Conservation (phyloP, 2,329 filamentous ascomycete genomes). For the Penicillium sp. region DNA sequence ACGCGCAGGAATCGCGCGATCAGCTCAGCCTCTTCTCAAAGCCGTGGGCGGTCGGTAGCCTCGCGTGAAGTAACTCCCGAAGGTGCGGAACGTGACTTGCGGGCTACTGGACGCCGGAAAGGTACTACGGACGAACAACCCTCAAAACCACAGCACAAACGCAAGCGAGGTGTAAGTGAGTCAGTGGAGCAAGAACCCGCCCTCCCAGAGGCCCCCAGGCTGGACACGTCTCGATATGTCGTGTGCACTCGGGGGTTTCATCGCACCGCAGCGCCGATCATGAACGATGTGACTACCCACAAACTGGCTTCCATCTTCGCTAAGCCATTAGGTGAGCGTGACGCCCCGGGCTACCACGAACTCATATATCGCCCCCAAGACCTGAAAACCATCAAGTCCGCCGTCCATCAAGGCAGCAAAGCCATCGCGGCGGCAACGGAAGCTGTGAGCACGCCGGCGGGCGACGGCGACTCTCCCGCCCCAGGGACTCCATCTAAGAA, state of each 20-base stretch:
- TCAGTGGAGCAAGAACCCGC: conserved; percentile 29
- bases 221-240: conserved; percentile 37
- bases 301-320: conserved; percentile 78
- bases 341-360: conserved; percentile 72
- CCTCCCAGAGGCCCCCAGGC: conserved; percentile 27
- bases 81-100: conserved; percentile 29
- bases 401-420: conserved; percentile 55
- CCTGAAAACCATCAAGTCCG: conserved; percentile 71
- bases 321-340: conserved; percentile 68
- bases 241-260: conserved; percentile 51
- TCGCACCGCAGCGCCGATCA: conserved; percentile 67
- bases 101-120: conserved; percentile 30
- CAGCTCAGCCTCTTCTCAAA: conserved; percentile 38
- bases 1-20: conserved; percentile 31
- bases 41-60: conserved; percentile 36
- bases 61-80: conserved; percentile 34
- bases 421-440: conserved; percentile 46
- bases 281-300: conserved; percentile 74
- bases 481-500: conserved; percentile 40
- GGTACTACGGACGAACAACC: conserved; percentile 28
- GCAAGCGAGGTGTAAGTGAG: conserved; percentile 42
- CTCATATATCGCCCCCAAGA: conserved; percentile 73
- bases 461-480: conserved; percentile 53
- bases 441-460: conserved; percentile 65
- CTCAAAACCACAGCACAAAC: conserved; percentile 35